Percentiles rank a stretch among this genome's conserved stretches.
Evolutionary conservation across 2,329 filamentous ascomycete species (phyloP).

Genomic region (Xylariaceae sp.): DNA sequence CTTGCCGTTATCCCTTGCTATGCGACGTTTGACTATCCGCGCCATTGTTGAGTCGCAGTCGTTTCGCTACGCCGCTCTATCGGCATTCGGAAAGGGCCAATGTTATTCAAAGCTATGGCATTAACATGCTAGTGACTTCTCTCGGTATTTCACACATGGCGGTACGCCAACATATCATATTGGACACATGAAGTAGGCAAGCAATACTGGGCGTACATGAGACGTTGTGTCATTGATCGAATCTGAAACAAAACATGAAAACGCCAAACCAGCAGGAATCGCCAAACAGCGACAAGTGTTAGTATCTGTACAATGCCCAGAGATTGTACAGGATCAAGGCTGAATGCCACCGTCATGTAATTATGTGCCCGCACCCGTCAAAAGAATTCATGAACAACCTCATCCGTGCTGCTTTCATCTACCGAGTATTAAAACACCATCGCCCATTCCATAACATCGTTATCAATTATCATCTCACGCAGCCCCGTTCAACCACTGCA

Average conservation of each 20-base stretch:
- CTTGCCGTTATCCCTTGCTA: too few species aligned
- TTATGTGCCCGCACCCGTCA: neutral
- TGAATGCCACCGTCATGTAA: neutral
- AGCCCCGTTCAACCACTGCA: conserved; percentile 73
- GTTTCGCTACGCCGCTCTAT: too few species aligned
- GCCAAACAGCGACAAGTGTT: neutral
- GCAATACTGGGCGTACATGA: neutral
- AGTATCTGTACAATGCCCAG: conserved; percentile 1
- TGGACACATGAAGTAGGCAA: neutral
- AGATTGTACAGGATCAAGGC: neutral
- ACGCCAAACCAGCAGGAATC: conserved; percentile 7
- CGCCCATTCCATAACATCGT: conserved; percentile 26
- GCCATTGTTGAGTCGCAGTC: too few species aligned
- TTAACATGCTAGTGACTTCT: too few species aligned
- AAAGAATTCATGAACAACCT: neutral
- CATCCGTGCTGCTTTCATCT: conserved; percentile 6
- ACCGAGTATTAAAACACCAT: conserved; percentile 18
- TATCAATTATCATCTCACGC: conserved; percentile 16
- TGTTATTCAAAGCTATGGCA: too few species aligned
- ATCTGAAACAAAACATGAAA: conserved; percentile 4
- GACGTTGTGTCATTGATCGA: neutral
- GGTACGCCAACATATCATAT: neutral
- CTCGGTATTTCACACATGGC: too few species aligned
- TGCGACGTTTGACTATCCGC: too few species aligned
- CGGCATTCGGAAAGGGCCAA: too few species aligned